Percentiles rank a stretch among this genome's conserved stretches.
These are phyloP conservation scores for Nepenthes alata DNA, from an alignment of 179 eudicot genomes.

Conservation along the genomic window DNA sequence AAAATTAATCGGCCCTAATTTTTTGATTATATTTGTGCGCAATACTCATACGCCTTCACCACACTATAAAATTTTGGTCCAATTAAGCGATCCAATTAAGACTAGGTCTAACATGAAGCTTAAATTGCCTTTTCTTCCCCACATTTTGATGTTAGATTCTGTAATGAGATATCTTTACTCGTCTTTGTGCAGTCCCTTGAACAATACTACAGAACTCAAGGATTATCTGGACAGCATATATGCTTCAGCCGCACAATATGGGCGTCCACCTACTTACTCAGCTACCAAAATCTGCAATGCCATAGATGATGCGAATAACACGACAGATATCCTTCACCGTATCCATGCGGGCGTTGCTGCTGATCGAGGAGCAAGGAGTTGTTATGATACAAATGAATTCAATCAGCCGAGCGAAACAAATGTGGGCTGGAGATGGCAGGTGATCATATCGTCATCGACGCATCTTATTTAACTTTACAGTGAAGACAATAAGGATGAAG, in stretches of 20 bases:
- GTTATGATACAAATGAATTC: neutral
- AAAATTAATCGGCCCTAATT: too few species aligned
- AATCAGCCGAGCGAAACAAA: neutral
- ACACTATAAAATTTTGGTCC: too few species aligned
- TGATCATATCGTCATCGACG: neutral
- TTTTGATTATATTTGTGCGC: too few species aligned
- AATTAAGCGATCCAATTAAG: too few species aligned
- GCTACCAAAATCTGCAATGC: conserved; percentile 5
- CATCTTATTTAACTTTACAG: too few species aligned
- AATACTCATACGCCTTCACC: too few species aligned
- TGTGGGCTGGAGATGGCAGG: conserved; percentile 9
- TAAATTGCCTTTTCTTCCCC: too few species aligned
- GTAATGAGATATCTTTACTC: too few species aligned
- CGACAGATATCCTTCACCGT: conserved; percentile 1
- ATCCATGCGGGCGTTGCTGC: conserved; percentile 3
- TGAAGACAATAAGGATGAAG: too few species aligned
- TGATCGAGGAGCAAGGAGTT: neutral
- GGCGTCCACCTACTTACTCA: conserved; percentile 4
- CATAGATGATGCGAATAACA: neutral
- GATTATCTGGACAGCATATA: neutral
- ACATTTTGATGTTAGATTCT: too few species aligned
- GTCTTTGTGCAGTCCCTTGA: conserved; percentile 1
- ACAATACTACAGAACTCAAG: neutral
- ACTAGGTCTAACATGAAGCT: too few species aligned
- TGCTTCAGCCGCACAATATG: conserved; percentile 2